Conservation (phyloP, 2,329 filamentous ascomycete species). For the Alternaria triticina region DNA sequence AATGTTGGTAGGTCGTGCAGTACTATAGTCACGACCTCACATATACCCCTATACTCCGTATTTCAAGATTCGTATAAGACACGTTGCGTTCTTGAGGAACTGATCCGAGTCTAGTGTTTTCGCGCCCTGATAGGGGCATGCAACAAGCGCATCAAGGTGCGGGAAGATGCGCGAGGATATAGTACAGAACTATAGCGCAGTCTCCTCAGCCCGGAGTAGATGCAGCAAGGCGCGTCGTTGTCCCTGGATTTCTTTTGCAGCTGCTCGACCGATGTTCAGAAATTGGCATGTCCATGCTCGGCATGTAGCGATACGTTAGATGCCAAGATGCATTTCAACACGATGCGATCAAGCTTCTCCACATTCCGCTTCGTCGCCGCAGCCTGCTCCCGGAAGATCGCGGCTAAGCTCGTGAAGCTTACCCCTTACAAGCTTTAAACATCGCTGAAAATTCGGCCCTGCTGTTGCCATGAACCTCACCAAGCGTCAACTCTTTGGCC, state of each 20-base stretch:
- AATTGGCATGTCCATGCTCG: conserved; percentile 30
- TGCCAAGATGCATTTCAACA: conserved; percentile 13
- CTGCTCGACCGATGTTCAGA: conserved; percentile 17
- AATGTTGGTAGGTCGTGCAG: conserved; percentile 16
- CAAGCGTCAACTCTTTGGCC: not conserved
- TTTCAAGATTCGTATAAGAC: conserved; percentile 5
- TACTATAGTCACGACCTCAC: conserved; percentile 27
- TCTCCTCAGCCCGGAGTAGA: conserved; percentile 20
- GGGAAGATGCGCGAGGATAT: conserved; percentile 22
- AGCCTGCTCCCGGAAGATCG: conserved; percentile 5
- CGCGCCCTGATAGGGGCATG: conserved; percentile 16
- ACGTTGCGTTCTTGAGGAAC: conserved; percentile 14
- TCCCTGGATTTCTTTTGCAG: conserved; percentile 23
- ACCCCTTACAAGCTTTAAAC: conserved; percentile 3
- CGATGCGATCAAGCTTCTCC: conserved; percentile 16
- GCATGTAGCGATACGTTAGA: conserved; percentile 23
- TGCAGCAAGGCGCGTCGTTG: conserved; percentile 12
- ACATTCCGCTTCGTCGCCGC: conserved; percentile 20
- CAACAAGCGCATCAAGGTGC: conserved; percentile 26
- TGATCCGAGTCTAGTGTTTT: conserved; percentile 14
- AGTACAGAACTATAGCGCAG: conserved; percentile 5
- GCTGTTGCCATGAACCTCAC: not conserved
- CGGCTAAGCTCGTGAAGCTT: conserved; percentile 3
- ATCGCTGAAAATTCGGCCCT: conserved; percentile 4
- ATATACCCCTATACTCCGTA: conserved; percentile 28